phyloP scores from a whole-genome alignment of 768 basidiomycete genomes.

The Tylopilus vinaceipallidus region DNA sequence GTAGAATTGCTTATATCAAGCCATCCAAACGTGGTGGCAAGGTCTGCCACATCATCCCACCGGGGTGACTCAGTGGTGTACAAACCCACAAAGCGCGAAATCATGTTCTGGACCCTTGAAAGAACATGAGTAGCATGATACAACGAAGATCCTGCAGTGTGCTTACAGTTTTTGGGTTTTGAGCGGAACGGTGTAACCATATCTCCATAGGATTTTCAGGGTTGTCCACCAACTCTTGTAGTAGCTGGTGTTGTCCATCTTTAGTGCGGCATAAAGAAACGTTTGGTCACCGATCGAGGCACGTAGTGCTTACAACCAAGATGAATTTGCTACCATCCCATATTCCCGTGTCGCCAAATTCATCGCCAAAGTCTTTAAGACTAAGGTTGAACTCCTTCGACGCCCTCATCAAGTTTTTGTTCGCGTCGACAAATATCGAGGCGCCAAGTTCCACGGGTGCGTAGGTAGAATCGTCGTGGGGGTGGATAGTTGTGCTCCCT shows the following conservation, averaged over 20 bases:
- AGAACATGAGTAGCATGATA: neutral
- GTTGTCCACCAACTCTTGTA: constrained; percentile 64
- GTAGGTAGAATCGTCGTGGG: constrained; percentile 57
- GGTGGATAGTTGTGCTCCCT: constrained; percentile 81
- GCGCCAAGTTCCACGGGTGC: constrained; percentile 80
- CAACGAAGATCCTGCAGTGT: neutral
- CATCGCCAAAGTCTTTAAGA: constrained; percentile 47
- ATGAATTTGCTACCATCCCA: constrained; percentile 83
- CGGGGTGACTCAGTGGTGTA: constrained; percentile 55
- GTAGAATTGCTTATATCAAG: constrained; percentile 46
- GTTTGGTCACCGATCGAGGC: neutral
- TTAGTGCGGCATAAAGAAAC: constrained; percentile 1
- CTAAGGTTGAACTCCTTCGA: constrained; percentile 77
- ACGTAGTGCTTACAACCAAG: constrained; percentile 48
- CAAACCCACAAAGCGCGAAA: constrained; percentile 50
- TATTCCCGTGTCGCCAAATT: constrained; percentile 52
- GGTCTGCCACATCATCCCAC: constrained; percentile 60
- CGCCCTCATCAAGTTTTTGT: constrained; percentile 73
- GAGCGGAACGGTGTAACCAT: constrained; percentile 61
- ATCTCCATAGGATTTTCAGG: constrained; percentile 73
- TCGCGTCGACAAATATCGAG: constrained; percentile 78
- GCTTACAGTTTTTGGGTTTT: constrained; percentile 56
- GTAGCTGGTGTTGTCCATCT: constrained; percentile 43
- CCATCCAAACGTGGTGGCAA: constrained; percentile 56
- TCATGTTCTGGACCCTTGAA: constrained; percentile 52